Base-by-base conservation (phyloP, 2,329 filamentous ascomycete species). In the Domatiomyces globalis region DNA sequence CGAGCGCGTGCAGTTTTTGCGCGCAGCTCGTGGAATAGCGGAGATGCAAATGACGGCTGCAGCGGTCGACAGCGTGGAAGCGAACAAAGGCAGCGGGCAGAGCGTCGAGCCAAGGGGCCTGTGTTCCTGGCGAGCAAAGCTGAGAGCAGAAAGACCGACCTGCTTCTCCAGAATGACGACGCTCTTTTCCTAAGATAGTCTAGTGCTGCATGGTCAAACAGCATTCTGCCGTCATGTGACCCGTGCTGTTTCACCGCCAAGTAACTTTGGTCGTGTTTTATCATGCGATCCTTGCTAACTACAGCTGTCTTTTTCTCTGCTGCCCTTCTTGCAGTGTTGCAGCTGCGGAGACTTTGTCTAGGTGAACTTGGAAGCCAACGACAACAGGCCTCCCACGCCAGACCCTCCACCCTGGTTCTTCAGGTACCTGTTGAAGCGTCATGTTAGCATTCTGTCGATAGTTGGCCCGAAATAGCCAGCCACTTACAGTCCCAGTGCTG, bases 401-500 rank as follows among this genome's bases (percentile, higher is more conserved):
- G 33, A 39, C 12, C 33, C 33, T 39, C 33, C 33, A 15, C 33
- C 17, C 45, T 47, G 45, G 45, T 47, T 47, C 27, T 47, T 47
- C 20, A 47, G 45, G 27, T 47, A 47, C 20, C 22, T 22, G 20
- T 47, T 47, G 20, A 47, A 18, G 45, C 10, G 10, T 39, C 33
- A 39, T 15, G 33, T 39, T 39, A 39, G 33, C 33, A 39, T 39
- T 29, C 19, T 12, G 7, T 22, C n/a, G 6, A 9, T 18, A 1
- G 6, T 18, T 47, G 18, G 5, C 18, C 25, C 20, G 59, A 39
- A 39, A 15, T 15, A 2, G 15, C 33, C 33, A 39, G 5, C 5
- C 73, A 94, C 71, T 68, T 89, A 95, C 79, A 95, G 84, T 77
- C 94, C 88, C 61, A 95, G 68, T 2, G 88, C 89, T 77, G 86